Evolutionary conservation across 305 asterid species (phyloP).

Genomic region (Rubia peregrina): DNA sequence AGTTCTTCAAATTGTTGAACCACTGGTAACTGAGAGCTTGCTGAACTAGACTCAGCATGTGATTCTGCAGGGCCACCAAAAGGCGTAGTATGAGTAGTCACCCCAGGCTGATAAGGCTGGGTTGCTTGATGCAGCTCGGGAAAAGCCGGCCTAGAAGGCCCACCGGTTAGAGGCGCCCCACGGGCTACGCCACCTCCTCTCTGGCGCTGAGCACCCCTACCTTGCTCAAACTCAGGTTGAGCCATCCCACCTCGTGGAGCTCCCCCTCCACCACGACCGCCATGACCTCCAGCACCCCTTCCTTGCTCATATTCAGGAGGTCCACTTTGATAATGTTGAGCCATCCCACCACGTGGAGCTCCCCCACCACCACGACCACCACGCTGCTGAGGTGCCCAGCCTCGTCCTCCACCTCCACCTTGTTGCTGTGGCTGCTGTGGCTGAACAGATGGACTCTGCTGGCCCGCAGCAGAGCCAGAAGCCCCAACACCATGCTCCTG

Average conservation of each 20-base stretch:
- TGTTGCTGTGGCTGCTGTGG: constrained; percentile 46
- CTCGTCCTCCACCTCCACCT: constrained; percentile 61
- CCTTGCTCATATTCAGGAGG: not conserved
- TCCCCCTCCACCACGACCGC: constrained; percentile 40
- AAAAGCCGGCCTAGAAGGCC: constrained; percentile 62
- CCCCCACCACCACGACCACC: not conserved
- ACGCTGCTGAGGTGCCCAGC: constrained; percentile 47
- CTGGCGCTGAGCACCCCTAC: constrained; percentile 40
- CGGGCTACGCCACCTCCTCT: constrained; percentile 47
- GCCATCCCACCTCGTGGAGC: constrained; percentile 41
- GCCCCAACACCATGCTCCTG: constrained; percentile 31
- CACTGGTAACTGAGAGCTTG: constrained; percentile 29
- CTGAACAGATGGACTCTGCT: constrained; percentile 39
- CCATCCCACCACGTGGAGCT: not conserved
- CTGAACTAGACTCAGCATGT: constrained; percentile 45
- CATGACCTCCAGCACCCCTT: constrained; percentile 43
- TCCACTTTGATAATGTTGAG: not conserved
- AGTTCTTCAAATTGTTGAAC: constrained; percentile 37
- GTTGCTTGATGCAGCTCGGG: constrained; percentile 99
- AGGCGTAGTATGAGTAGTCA: constrained; percentile 31
- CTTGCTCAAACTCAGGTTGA: constrained; percentile 26
- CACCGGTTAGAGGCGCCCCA: constrained; percentile 62
- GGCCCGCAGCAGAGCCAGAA: constrained; percentile 25
- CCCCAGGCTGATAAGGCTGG: constrained; percentile 46
- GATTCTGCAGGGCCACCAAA: constrained; percentile 36